Percentiles rank a stretch among this genome's conserved stretches.
Evolutionary conservation across 2,329 filamentous ascomycete genomes (phyloP).

Genomic region (Sclerotinia borealis): DNA sequence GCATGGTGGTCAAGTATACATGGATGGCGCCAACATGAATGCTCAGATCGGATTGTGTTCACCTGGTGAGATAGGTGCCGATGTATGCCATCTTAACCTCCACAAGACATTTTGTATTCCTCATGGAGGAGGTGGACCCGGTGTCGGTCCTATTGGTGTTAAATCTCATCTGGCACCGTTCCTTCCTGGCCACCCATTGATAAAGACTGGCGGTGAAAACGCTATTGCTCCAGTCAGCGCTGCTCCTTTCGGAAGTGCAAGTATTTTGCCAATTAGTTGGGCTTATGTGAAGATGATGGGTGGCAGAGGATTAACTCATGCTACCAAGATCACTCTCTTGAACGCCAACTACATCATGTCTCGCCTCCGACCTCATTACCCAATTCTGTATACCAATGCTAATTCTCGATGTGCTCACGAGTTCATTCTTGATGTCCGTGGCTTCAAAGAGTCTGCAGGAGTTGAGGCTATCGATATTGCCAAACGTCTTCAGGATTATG

Average conservation of each 20-base stretch:
- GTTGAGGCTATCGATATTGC: constrained; percentile 92
- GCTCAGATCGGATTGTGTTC: constrained; percentile 94
- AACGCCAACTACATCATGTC: constrained; percentile 97
- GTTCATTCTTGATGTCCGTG: constrained; percentile 86
- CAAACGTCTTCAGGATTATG: constrained; percentile 94
- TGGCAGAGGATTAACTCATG: constrained; percentile 72
- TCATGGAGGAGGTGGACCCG: constrained; percentile 88
- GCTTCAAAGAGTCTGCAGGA: constrained; percentile 75
- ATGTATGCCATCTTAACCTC: constrained; percentile 94
- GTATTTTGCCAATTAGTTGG: constrained; percentile 91
- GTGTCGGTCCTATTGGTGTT: constrained; percentile 89
- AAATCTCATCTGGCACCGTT: constrained; percentile 72
- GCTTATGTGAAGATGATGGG: constrained; percentile 95
- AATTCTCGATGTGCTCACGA: constrained; percentile 89
- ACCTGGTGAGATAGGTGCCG: constrained; percentile 89
- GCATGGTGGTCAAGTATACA: constrained; percentile 90
- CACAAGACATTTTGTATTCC: constrained; percentile 99
- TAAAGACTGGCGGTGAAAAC: constrained; percentile 48
- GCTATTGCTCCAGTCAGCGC: constrained; percentile 70
- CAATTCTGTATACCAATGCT: constrained; percentile 88
- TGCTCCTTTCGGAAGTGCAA: constrained; percentile 80
- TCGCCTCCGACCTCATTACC: constrained; percentile 77
- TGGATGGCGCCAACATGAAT: constrained; percentile 99
- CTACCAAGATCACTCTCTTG: constrained; percentile 86
- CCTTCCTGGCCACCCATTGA: constrained; percentile 62